A percentile compares a stretch with the other conserved stretches of the same genome.
Conservation (phyloP, 371 early-diverging fungal genomes). For the Lichtheimia ornata region DNA sequence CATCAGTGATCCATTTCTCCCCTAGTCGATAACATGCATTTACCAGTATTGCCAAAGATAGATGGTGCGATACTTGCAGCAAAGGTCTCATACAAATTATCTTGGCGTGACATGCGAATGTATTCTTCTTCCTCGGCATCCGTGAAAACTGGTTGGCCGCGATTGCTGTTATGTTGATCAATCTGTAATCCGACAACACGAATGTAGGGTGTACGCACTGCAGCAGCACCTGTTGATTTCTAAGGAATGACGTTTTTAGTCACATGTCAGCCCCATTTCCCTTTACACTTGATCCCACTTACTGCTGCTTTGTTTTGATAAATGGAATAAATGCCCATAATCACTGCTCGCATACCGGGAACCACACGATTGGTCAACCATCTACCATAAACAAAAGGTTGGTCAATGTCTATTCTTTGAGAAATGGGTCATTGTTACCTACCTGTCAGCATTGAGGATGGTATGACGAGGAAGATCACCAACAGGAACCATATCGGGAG, state of each 20-base stretch:
- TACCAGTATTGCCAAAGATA: slow-evolving; percentile 90
- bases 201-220: slow-evolving; percentile 91
- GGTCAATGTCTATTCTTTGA: not conserved
- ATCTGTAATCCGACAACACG: slow-evolving; percentile 90
- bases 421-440: slow-evolving; percentile 1
- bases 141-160: slow-evolving; percentile 76
- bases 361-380: slow-evolving; percentile 89
- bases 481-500: slow-evolving; percentile 97
- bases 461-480: slow-evolving; percentile 99
- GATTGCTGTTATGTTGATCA: slow-evolving; percentile 77
- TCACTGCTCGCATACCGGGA: slow-evolving; percentile 93
- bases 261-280: not conserved
- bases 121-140: slow-evolving; percentile 93
- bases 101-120: slow-evolving; percentile 82
- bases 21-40: not conserved
- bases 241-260: slow-evolving; percentile 3
- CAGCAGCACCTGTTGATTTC: slow-evolving; percentile 73
- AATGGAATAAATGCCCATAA: slow-evolving; percentile 97
- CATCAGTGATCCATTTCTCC: not conserved
- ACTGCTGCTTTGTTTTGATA: slow-evolving; percentile 68
- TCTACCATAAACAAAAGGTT: slow-evolving; percentile 14
- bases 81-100: slow-evolving; percentile 89
- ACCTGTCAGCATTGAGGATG: slow-evolving; percentile 87
- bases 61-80: slow-evolving; percentile 94
- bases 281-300: slow-evolving; percentile 8